Evolutionary conservation across 208 protist genomes (phyloP).

Genomic region (Zelonia costaricensis): DNA sequence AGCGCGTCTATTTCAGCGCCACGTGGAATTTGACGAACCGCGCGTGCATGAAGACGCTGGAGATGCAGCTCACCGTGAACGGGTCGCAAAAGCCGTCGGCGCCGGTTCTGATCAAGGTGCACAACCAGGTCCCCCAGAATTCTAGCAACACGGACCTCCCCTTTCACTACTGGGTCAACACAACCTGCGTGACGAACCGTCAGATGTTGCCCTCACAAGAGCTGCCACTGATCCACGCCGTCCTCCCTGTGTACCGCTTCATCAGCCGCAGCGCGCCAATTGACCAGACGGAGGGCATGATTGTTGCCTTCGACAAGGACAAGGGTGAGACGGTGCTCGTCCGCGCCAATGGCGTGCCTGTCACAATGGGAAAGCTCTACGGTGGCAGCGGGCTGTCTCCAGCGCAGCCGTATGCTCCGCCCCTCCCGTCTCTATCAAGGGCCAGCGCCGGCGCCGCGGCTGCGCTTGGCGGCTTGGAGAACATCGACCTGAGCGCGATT

Average conservation of each 20-base stretch:
- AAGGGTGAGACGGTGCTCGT: slow-evolving; percentile 77
- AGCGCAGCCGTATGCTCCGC: neutral
- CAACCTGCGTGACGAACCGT: slow-evolving; percentile 76
- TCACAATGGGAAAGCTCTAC: slow-evolving; percentile 42
- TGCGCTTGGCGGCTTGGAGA: slow-evolving; percentile 12
- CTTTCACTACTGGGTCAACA: slow-evolving; percentile 91
- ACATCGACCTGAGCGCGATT: slow-evolving; percentile 11
- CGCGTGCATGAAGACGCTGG: slow-evolving; percentile 64
- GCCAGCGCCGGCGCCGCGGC: neutral
- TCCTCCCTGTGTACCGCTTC: slow-evolving; percentile 81
- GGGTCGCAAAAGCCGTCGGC: slow-evolving; percentile 69
- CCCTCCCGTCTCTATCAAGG: slow-evolving; percentile 3
- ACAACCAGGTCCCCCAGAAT: slow-evolving; percentile 68
- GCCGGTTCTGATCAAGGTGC: slow-evolving; percentile 74
- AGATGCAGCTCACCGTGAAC: slow-evolving; percentile 80
- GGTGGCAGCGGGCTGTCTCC: neutral
- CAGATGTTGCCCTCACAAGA: slow-evolving; percentile 75
- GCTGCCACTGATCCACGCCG: slow-evolving; percentile 65
- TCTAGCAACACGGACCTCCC: slow-evolving; percentile 51
- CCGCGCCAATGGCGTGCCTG: slow-evolving; percentile 68
- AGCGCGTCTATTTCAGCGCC: slow-evolving; percentile 85
- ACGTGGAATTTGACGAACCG: slow-evolving; percentile 65
- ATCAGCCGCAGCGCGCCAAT: slow-evolving; percentile 37
- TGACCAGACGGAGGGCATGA: slow-evolving; percentile 63
- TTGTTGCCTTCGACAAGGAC: slow-evolving; percentile 81